Base-by-base conservation (phyloP, 1,284 basidiomycete species). In the Mycosarcoma mackinlayi region DNA sequence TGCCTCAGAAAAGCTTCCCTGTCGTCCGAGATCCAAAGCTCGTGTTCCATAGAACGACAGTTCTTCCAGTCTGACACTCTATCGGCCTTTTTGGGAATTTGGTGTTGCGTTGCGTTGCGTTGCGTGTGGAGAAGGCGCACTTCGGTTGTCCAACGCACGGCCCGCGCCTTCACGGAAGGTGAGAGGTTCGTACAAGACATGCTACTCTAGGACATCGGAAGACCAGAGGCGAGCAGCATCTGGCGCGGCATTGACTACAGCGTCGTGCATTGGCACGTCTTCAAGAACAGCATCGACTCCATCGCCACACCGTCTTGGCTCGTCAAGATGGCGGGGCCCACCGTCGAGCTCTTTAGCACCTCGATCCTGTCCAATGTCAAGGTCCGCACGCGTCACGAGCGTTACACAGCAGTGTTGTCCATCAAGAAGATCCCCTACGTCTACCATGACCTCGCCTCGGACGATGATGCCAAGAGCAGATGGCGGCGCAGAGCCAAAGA, bases 341-440 rank as follows among this genome's bases (percentile, higher is more conserved):
- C 70, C 3, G 72, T 82, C 27, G 80, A 82, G 64, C 76, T 82
- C n/a, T 82, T 82, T 67, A 79, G 73, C 58, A 82, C 80, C 23
- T 81, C 78, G 28, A 82, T 82, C 50, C 67, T 81, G 23, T 75
- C 73, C 46, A 80, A 82, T 48, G 77, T 79, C 60, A 73, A 73
- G 42, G 70, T 80, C 2, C 67, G 80, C 27, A 55, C 62, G 16
- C 67, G 78, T 8, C 80, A 82, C 50, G 80, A 82, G 39, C 73
- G 80, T n/a, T 82, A 58, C 51, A 62, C 76, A 0, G 56, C 61
- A 23, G 80, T 82, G 10, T 52, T 82, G 8, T 52, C 49, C 39
- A 75, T 77, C 60, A 76, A 77, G 31, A 74, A 76, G 67, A 76
- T 82, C n/a, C 71, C 79, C n/a, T 82, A 73, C 38, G 58, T 80